These are phyloP conservation scores for Aspergillus udagawae DNA, from an alignment of 2,329 filamentous ascomycete species.

Conservation along the genomic window DNA sequence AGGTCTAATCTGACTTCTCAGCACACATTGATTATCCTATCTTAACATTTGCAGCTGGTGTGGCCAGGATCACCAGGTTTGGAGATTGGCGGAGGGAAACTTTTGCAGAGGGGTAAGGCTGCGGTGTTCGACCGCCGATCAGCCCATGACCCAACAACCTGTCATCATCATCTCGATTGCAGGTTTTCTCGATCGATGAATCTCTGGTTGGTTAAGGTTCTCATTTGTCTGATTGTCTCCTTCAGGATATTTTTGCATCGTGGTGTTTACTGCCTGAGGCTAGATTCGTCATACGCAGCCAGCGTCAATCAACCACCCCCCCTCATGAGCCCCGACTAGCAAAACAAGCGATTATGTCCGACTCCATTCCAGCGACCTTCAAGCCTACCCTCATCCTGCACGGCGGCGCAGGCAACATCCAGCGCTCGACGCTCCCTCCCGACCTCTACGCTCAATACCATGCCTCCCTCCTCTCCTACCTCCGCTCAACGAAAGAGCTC, in stretches of 20 bases:
- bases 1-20: conserved; percentile 26
- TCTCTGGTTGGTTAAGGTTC: too few relatives aligned
- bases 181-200: too few relatives aligned
- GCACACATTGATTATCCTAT: neutral
- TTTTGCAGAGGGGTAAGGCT: neutral
- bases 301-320: too few relatives aligned
- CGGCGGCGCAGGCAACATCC: conserved; percentile 69
- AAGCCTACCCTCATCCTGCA: conserved; percentile 64
- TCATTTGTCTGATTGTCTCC: too few relatives aligned
- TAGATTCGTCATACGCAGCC: too few relatives aligned
- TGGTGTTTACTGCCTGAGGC: too few relatives aligned
- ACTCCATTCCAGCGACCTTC: conserved; percentile 20
- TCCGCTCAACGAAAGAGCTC: conserved; percentile 44
- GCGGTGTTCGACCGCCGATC: neutral
- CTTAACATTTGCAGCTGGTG: neutral
- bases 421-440: conserved; percentile 55
- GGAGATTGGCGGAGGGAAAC: neutral
- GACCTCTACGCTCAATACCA: conserved; percentile 58
- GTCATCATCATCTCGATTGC: neutral
- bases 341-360: neutral
- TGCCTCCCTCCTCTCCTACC: conserved; percentile 58
- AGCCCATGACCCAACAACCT: neutral
- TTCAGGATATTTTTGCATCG: too few relatives aligned
- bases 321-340: neutral
- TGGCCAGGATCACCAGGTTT: neutral